These are phyloP conservation scores for Sporothrix variecibatus DNA, from an alignment of 2,329 filamentous ascomycete genomes.

Conservation along the genomic window DNA sequence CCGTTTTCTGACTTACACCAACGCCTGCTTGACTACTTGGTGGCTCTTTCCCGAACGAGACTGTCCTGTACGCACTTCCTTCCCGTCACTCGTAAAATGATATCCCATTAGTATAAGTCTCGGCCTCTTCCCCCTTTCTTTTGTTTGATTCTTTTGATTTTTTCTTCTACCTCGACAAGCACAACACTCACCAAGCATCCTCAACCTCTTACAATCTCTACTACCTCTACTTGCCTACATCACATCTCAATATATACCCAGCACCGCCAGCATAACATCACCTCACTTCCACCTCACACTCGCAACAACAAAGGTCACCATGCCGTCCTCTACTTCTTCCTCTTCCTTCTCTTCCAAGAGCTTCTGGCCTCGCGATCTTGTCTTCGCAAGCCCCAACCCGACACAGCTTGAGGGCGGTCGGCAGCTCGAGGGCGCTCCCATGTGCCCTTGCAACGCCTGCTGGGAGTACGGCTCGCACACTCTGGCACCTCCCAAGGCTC, in stretches of 20 bases:
- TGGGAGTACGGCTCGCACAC: slow-evolving; percentile 28
- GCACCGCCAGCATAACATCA: background rate
- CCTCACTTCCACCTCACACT: background rate
- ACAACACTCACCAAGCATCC: background rate
- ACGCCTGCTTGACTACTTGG: background rate
- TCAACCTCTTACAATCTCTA: background rate
- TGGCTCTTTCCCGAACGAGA: background rate
- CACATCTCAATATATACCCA: background rate
- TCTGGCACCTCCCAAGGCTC: slow-evolving; percentile 15
- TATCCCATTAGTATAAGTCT: slow-evolving; percentile 17
- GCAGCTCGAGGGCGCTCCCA: slow-evolving; percentile 25
- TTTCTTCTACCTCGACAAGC: background rate
- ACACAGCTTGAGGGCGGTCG: slow-evolving; percentile 20
- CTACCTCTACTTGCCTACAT: background rate
- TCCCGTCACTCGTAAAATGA: background rate
- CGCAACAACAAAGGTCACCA: background rate
- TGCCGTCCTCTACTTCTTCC: slow-evolving; percentile 5
- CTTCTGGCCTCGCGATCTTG: slow-evolving; percentile 22
- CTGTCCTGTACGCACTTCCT: background rate
- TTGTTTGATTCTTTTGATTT: background rate
- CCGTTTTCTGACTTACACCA: slow-evolving; percentile 12
- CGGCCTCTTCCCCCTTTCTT: background rate
- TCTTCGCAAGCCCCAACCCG: slow-evolving; percentile 27
- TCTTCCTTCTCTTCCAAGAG: slow-evolving; percentile 17
- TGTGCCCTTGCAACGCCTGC: slow-evolving; percentile 30